Conservation (phyloP, 176 grass and related monocot genomes). For the Areca catechu region DNA sequence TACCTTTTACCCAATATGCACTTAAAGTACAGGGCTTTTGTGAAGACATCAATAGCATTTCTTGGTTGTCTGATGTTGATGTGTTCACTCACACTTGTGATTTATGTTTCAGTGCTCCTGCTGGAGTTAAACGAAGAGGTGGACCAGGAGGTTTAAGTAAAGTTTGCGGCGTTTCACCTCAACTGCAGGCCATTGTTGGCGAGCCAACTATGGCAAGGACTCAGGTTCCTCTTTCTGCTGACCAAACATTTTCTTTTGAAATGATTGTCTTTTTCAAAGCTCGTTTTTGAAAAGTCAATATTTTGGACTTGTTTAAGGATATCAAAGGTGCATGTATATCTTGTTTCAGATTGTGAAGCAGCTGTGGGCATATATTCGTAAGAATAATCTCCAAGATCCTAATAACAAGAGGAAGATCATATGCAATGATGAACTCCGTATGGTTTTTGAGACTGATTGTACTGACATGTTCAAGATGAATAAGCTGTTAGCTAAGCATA, state of each 20-base stretch:
- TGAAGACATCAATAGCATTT: too few relatives aligned
- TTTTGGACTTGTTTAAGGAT: too few relatives aligned
- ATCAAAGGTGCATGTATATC: not conserved
- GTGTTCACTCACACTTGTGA: constrained; percentile 1
- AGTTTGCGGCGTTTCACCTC: constrained; percentile 88
- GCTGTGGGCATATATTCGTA: constrained; percentile 89
- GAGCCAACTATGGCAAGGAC: constrained; percentile 98
- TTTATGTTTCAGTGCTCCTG: constrained; percentile 38
- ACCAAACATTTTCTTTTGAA: too few relatives aligned
- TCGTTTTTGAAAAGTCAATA: too few relatives aligned
- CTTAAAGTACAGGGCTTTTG: too few relatives aligned
- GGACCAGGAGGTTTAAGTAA: constrained; percentile 93
- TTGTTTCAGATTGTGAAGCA: constrained; percentile 74
- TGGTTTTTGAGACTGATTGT: constrained; percentile 87
- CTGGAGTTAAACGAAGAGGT: constrained; percentile 78
- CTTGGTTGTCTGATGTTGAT: not conserved
- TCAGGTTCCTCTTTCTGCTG: constrained; percentile 41
- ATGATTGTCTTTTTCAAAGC: too few relatives aligned
- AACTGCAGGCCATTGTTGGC: constrained; percentile 89
- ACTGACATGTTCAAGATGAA: constrained; percentile 99
- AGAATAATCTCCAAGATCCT: constrained; percentile 81
- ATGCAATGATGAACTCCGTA: constrained; percentile 74
- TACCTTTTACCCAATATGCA: too few relatives aligned
- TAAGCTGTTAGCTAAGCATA: constrained; percentile 81
- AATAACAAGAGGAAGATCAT: constrained; percentile 96